Conservation (phyloP, 768 basidiomycete genomes). For the Agaricus sinodeliciosus region DNA sequence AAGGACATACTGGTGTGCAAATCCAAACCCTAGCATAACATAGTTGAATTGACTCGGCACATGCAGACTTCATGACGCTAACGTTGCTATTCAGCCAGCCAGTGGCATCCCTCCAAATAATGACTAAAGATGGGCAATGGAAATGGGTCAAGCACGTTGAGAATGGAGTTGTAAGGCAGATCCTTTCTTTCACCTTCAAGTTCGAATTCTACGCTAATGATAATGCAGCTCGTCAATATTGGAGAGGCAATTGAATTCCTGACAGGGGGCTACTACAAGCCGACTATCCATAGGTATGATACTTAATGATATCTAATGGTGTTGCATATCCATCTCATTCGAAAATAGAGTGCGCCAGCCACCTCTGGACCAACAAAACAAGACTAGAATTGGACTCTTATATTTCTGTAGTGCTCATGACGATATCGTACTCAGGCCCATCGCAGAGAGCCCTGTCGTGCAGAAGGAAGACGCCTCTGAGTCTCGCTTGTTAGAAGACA, state of each 20-base stretch:
- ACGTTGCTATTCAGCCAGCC: conserved; percentile 45
- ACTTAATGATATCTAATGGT: neutral
- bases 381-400: conserved; percentile 39
- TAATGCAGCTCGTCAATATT: conserved; percentile 33
- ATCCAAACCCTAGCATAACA: neutral
- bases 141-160: conserved; percentile 41
- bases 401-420: conserved; percentile 42
- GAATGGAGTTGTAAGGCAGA: conserved; percentile 31
- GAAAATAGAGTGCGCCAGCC: conserved; percentile 38
- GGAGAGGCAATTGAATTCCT: conserved; percentile 44
- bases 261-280: conserved; percentile 41
- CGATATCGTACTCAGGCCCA: conserved; percentile 32
- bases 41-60: neutral
- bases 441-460: conserved; percentile 35
- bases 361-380: conserved; percentile 35
- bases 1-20: conserved; percentile 38
- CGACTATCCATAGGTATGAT: conserved; percentile 33
- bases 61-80: conserved; percentile 35
- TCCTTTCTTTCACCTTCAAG: neutral
- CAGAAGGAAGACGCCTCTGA: conserved; percentile 26
- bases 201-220: neutral
- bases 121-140: conserved; percentile 33
- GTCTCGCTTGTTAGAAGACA: conserved; percentile 22
- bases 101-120: conserved; percentile 38
- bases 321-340: neutral